Percentiles rank a stretch among this genome's conserved stretches.
Evolutionary conservation across 371 early-diverging fungal species (phyloP).

Genomic region (Mucor piriformis): DNA sequence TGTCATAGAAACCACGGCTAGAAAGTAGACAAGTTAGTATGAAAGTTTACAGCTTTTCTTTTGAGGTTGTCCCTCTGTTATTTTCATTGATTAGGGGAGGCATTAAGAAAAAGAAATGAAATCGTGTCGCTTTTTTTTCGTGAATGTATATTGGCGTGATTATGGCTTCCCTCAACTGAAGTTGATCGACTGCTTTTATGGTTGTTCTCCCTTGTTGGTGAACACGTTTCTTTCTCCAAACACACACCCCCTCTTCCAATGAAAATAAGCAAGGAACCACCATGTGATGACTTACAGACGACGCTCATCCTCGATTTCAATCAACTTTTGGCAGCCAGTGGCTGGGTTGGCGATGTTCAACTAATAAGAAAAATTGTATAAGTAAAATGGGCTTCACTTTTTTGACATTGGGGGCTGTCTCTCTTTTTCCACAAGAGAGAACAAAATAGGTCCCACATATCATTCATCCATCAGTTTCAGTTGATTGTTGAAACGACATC

Average conservation of each 20-base stretch:
- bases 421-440: background rate
- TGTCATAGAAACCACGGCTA: slow-evolving; percentile 97
- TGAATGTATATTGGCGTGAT: too few species aligned
- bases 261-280: background rate
- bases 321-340: slow-evolving; percentile 96
- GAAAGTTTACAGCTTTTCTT: too few species aligned
- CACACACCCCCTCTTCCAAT: background rate
- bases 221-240: background rate
- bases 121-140: too few species aligned
- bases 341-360: slow-evolving; percentile 97
- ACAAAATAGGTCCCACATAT: background rate
- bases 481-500: background rate
- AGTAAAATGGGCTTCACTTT: background rate
- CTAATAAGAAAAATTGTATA: slow-evolving; percentile 42
- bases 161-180: too few species aligned
- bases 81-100: too few species aligned
- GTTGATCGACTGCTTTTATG: too few species aligned
- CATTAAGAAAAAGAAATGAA: too few species aligned
- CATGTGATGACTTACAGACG: slow-evolving; percentile 66
- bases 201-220: too few species aligned
- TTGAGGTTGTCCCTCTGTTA: too few species aligned
- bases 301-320: slow-evolving; percentile 96
- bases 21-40: background rate
- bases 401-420: background rate
- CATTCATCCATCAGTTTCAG: background rate